Base-by-base conservation (phyloP, 495 filamentous ascomycete species). In the Beverwykella pulmonaria region DNA sequence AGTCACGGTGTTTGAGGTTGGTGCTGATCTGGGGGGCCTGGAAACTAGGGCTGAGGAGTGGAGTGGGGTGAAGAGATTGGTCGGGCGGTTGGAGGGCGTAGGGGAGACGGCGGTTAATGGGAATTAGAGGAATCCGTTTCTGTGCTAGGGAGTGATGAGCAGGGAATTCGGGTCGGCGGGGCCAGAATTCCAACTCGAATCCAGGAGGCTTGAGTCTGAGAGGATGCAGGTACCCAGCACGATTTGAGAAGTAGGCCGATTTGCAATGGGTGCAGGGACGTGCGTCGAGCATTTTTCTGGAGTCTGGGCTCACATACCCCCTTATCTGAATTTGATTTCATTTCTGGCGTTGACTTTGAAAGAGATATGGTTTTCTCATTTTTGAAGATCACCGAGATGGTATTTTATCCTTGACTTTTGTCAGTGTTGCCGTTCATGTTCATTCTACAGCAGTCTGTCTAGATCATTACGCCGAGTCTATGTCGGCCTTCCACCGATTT, bases 1-100 rank as follows among this genome's bases (percentile, higher is more conserved):
- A 1, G 84, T 97, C 17, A 96, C 88, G 0, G 86, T 99, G 19
- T 97, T 97, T 75, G 94, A 99, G 78, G 92, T 98, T 19, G 95
- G 91, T 17, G 84, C 83, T 50, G 92, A 92, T 55, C 76, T 97
- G 20, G 88, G 90, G 26, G 92, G 92, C 7, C 84, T 86, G 63
- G 92, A 96, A 69, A 84, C 91, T 1, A 86, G 88, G 71, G 86
- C 84, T 58, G 94, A 98, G 71, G 94, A 97, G 75, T 97, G 94
- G 94, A 82, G 85, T 32, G 88, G 82, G 53, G 90, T 97, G 69
- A 97, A 96, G 85, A 91, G 88, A 77, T 78, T 96, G 70, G 82
- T 96, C 10, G 84, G 83, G 46, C 84, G 88, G 74, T 72, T 90
- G 69, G 92, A 88, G 61, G 71, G 57, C 12, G 71, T 30, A 19